Evolutionary conservation across 768 basidiomycete species (phyloP).

Genomic region (Rhodosporidiobolus sp.): DNA sequence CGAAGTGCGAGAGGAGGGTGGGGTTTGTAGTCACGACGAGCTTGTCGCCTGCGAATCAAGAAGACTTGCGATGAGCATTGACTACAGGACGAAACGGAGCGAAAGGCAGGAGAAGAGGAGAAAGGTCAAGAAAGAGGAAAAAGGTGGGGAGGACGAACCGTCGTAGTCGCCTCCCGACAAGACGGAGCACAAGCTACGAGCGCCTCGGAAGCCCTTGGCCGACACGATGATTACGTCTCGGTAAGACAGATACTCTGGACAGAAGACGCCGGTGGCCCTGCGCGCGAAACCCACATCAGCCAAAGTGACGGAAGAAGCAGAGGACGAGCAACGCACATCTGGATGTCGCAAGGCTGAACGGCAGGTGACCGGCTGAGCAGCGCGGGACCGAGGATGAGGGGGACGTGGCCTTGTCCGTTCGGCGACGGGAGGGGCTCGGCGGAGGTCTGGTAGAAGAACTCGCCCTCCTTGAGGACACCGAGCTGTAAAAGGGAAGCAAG

Average conservation of each 20-base stretch:
- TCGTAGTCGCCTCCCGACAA: conserved; percentile 24
- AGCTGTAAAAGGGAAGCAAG: not conserved
- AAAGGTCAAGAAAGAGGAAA: not conserved
- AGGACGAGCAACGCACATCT: not conserved
- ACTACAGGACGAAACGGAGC: too few relatives aligned
- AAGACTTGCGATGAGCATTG: too few relatives aligned
- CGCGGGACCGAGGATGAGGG: conserved; percentile 1
- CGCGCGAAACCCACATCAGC: not conserved
- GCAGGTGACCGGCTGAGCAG: conserved; percentile 23
- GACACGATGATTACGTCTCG: conserved; percentile 28
- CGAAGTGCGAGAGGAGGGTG: conserved; percentile 2
- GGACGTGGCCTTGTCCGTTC: not conserved
- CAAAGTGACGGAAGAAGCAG: too few relatives aligned
- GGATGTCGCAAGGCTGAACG: conserved; percentile 29
- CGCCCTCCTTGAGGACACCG: conserved; percentile 25
- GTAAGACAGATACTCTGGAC: conserved; percentile 1
- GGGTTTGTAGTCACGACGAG: conserved; percentile 17
- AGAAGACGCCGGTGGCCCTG: conserved; percentile 9
- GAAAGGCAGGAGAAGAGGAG: too few relatives aligned
- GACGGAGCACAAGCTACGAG: conserved; percentile 15
- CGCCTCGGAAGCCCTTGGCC: conserved; percentile 9
- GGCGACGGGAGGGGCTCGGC: not conserved
- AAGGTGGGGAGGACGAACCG: not conserved
- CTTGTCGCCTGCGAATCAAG: conserved; percentile 15
- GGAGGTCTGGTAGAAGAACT: conserved; percentile 28